phyloP scores from a whole-genome alignment of 139 green algal species.

The Picochlorum sp. region DNA sequence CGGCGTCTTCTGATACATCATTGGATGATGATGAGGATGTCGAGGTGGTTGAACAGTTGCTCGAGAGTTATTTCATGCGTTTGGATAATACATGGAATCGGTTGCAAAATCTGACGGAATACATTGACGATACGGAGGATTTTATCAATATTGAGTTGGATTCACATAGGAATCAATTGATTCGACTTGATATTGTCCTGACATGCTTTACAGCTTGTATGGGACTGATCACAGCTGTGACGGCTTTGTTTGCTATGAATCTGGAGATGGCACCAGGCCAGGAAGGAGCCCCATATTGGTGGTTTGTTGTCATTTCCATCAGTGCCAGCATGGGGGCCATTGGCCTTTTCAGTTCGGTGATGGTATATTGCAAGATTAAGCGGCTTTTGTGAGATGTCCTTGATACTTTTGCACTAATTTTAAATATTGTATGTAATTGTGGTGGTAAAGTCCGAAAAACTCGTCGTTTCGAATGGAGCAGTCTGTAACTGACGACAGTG shows the following conservation, averaged over 20 bases:
- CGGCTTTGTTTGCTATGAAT: slow-evolving; percentile 92
- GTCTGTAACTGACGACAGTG: too few species aligned
- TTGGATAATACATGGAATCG: slow-evolving; percentile 67
- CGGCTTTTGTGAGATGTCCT: slow-evolving; percentile 21
- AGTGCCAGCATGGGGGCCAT: slow-evolving; percentile 3
- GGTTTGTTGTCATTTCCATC: slow-evolving; percentile 21
- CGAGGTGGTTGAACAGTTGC: slow-evolving; percentile 61
- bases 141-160: slow-evolving; percentile 95
- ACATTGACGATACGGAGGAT: slow-evolving; percentile 97
- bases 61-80: slow-evolving; percentile 64
- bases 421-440: neutral
- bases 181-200: slow-evolving; percentile 73
- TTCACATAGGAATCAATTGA: slow-evolving; percentile 76
- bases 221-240: slow-evolving; percentile 58
- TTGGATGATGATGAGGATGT: slow-evolving; percentile 19
- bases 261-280: slow-evolving; percentile 24
- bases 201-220: slow-evolving; percentile 67
- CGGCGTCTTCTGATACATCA: neutral
- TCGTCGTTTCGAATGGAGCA: neutral
- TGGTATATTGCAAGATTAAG: slow-evolving; percentile 29
- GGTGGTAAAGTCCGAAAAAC: neutral
- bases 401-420: too few species aligned
- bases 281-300: slow-evolving; percentile 14
- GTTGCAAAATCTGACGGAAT: slow-evolving; percentile 76
- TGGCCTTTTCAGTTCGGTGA: slow-evolving; percentile 14